phyloP scores from a whole-genome alignment of 164 flowering plant genomes.

The Macadamia integrifolia region DNA sequence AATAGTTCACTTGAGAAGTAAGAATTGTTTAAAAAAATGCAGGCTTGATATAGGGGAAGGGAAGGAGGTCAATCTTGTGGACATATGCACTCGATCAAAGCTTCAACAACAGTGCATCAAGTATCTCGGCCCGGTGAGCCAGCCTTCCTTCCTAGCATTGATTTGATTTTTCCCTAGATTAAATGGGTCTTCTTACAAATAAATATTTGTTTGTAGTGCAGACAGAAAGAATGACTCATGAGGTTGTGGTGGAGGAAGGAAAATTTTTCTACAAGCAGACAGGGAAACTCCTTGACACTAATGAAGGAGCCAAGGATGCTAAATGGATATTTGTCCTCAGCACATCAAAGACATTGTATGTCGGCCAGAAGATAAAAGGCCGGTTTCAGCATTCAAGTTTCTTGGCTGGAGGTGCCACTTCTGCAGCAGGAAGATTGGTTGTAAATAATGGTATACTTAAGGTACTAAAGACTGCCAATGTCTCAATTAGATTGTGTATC shows the following conservation, averaged over 20 bases:
- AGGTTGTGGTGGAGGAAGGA: conserved; percentile 60
- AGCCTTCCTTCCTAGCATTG: conserved; percentile 19
- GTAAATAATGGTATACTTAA: conserved; percentile 61
- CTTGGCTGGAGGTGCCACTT: conserved; percentile 96
- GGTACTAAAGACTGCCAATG: conserved; percentile 28
- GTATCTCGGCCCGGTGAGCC: conserved; percentile 84
- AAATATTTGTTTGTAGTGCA: conserved; percentile 21
- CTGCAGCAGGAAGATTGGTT: conserved; percentile 85
- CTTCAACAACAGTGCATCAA: conserved; percentile 94
- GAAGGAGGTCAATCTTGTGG: conserved; percentile 59
- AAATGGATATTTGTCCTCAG: conserved; percentile 98
- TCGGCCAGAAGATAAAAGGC: conserved; percentile 81
- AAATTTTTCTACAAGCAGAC: conserved; percentile 52
- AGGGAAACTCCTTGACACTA: conserved; percentile 54
- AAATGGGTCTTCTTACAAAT: neutral
- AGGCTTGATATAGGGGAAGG: conserved; percentile 96
- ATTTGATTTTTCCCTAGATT: neutral
- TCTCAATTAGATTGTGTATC: neutral
- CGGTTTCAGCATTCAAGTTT: conserved; percentile 94
- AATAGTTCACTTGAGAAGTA: neutral
- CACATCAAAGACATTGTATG: conserved; percentile 64
- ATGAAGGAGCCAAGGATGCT: conserved; percentile 43
- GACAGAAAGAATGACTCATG: conserved; percentile 71
- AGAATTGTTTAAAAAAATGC: conserved; percentile 10
- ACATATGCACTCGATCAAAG: conserved; percentile 61